Percentiles rank a stretch among this genome's conserved stretches.
Conservation (phyloP, 2,329 filamentous ascomycete genomes). For the Claviceps sp. region DNA sequence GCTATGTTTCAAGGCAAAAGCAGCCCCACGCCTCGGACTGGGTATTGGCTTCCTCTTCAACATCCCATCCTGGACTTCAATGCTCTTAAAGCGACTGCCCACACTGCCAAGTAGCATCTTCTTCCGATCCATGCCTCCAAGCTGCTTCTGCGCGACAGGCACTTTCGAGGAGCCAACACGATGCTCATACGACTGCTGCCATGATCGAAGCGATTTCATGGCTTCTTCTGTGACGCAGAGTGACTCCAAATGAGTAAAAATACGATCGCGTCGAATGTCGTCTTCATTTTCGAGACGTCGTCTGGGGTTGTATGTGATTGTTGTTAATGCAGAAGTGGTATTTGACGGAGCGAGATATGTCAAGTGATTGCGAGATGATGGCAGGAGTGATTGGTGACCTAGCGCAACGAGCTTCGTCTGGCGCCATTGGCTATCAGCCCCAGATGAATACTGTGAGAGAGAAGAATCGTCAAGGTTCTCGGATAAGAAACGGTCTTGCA, state of each 20-base stretch:
- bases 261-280: slow-evolving; percentile 27
- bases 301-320: slow-evolving; percentile 9
- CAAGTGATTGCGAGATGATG: slow-evolving; percentile 7
- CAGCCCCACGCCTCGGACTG: slow-evolving; percentile 4
- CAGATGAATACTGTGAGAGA: not conserved
- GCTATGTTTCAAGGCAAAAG: slow-evolving; percentile 2
- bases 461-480: slow-evolving; percentile 14
- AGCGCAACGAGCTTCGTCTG: not conserved
- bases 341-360: slow-evolving; percentile 19
- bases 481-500: slow-evolving; percentile 33
- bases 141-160: slow-evolving; percentile 24
- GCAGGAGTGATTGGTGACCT: not conserved
- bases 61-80: slow-evolving; percentile 11
- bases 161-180: slow-evolving; percentile 22
- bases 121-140: slow-evolving; percentile 13
- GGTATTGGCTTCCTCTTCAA: slow-evolving; percentile 4
- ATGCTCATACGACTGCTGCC: slow-evolving; percentile 37
- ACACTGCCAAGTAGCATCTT: slow-evolving; percentile 1
- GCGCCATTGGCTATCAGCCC: not conserved
- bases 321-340: slow-evolving; percentile 20
- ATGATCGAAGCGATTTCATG: slow-evolving; percentile 30
- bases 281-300: slow-evolving; percentile 21
- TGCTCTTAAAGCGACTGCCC: slow-evolving; percentile 1
- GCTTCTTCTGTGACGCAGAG: slow-evolving; percentile 36
- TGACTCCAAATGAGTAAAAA: slow-evolving; percentile 33